Evolutionary conservation across 805 yeast genomes (phyloP).

Genomic region (Scheffersomyces ergatensis): DNA sequence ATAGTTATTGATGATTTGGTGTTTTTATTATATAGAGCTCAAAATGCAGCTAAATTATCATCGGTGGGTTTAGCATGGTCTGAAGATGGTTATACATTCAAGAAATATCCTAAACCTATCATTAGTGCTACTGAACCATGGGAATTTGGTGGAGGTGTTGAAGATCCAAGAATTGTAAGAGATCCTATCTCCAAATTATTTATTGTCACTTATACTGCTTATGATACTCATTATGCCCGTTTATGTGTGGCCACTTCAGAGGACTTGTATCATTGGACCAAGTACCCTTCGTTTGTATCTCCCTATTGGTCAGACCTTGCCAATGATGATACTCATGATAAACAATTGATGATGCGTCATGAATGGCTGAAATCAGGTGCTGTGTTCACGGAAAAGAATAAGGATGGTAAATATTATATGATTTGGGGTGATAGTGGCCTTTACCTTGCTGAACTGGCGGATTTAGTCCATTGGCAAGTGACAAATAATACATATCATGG

Average conservation of each 20-base stretch:
- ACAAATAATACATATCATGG: slow-evolving; percentile 14
- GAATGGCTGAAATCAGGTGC: slow-evolving; percentile 45
- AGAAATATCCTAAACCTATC: slow-evolving; percentile 27
- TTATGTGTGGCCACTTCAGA: slow-evolving; percentile 38
- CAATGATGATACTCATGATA: slow-evolving; percentile 18
- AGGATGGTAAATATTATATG: slow-evolving; percentile 39
- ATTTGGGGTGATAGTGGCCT: slow-evolving; percentile 42
- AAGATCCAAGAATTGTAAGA: slow-evolving; percentile 41
- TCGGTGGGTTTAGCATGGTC: slow-evolving; percentile 42
- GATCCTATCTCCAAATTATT: slow-evolving; percentile 33
- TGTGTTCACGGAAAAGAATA: slow-evolving; percentile 27
- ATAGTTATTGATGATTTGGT: slow-evolving; percentile 38
- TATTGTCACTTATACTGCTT: slow-evolving; percentile 41
- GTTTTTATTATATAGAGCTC: slow-evolving; percentile 38
- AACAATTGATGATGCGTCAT: slow-evolving; percentile 23
- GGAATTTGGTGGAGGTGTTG: slow-evolving; percentile 41
- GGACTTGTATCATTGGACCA: slow-evolving; percentile 37
- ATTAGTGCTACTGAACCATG: slow-evolving; percentile 35
- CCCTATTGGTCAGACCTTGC: slow-evolving; percentile 34
- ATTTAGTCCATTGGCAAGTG: slow-evolving; percentile 32
- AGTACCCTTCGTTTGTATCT: slow-evolving; percentile 32
- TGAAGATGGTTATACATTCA: slow-evolving; percentile 34
- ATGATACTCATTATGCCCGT: slow-evolving; percentile 30
- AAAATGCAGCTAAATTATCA: slow-evolving; percentile 28
- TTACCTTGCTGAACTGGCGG: slow-evolving; percentile 33